Percentiles rank a stretch among this genome's conserved stretches.
These are phyloP conservation scores for Cadophora sp. DNA, from an alignment of 2,329 filamentous ascomycete species.

Conservation along the genomic window DNA sequence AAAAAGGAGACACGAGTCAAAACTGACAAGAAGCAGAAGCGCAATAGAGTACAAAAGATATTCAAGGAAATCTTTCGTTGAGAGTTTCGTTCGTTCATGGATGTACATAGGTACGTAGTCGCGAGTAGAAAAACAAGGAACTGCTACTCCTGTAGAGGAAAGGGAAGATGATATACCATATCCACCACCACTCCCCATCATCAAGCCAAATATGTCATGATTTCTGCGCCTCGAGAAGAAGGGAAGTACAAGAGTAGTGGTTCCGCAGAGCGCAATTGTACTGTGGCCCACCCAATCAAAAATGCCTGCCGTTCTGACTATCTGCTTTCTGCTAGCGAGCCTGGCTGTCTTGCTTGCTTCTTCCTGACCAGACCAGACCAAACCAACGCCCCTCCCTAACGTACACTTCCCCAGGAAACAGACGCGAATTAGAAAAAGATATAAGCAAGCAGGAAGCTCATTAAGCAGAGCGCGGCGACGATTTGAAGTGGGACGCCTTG, in stretches of 20 bases:
- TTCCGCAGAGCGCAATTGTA: constrained; percentile 7
- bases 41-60: constrained; percentile 34
- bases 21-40: neutral
- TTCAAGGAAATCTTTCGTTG: constrained; percentile 20
- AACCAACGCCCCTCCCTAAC: constrained; percentile 16
- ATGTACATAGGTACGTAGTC: constrained; percentile 1
- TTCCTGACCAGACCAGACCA: neutral
- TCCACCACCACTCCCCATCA: constrained; percentile 13
- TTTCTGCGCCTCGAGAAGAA: constrained; percentile 1
- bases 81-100: constrained; percentile 11
- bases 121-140: neutral
- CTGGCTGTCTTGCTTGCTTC: constrained; percentile 6
- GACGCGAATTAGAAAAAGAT: constrained; percentile 81
- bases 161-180: constrained; percentile 25
- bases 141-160: neutral
- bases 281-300: constrained; percentile 14
- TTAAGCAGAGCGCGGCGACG: constrained; percentile 81
- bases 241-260: neutral
- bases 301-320: neutral
- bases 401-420: constrained; percentile 4
- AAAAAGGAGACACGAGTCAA: no score
- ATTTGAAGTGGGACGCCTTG: constrained; percentile 87
- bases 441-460: constrained; percentile 94
- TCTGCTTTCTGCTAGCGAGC: neutral
- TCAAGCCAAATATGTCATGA: constrained; percentile 4